Conservation (phyloP, 768 basidiomycete species). For the Calocera cornea region DNA sequence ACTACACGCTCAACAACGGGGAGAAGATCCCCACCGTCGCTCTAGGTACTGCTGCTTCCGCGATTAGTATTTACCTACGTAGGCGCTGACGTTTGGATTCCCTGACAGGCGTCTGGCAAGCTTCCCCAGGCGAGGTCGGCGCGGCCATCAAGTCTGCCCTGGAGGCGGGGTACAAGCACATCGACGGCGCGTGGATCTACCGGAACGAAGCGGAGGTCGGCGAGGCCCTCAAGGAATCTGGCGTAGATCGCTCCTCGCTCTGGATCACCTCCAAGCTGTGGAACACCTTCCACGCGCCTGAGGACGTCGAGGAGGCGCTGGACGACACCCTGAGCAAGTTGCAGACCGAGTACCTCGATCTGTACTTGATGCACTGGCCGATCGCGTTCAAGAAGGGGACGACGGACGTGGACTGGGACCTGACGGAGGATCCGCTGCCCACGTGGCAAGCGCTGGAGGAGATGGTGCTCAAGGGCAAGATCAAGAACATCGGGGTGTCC, state of each 20-base stretch:
- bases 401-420: conserved; percentile 36
- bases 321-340: conserved; percentile 52
- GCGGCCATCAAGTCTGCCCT: conserved; percentile 41
- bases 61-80: neutral
- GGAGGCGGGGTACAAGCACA: conserved; percentile 42
- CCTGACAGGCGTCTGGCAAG: conserved; percentile 47
- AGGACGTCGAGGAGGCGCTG: conserved; percentile 52
- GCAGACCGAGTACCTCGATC: conserved; percentile 56
- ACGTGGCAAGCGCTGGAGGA: conserved; percentile 74
- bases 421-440: conserved; percentile 60
- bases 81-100: neutral
- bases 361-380: conserved; percentile 76
- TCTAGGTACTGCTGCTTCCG: conserved; percentile 32
- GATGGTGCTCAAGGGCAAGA: conserved; percentile 68
- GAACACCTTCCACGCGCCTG: conserved; percentile 62
- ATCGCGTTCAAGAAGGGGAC: conserved; percentile 50
- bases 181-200: conserved; percentile 64
- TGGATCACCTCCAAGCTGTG: conserved; percentile 66
- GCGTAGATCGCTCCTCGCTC: conserved; percentile 46
- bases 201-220: conserved; percentile 63
- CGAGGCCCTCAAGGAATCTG: conserved; percentile 42
- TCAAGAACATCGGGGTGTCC: conserved; percentile 71
- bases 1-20: conserved; percentile 47
- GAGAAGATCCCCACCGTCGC: conserved; percentile 55
- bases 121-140: conserved; percentile 45